phyloP scores from a whole-genome alignment of 2,329 filamentous ascomycete species.

The Apiospora koreana region DNA sequence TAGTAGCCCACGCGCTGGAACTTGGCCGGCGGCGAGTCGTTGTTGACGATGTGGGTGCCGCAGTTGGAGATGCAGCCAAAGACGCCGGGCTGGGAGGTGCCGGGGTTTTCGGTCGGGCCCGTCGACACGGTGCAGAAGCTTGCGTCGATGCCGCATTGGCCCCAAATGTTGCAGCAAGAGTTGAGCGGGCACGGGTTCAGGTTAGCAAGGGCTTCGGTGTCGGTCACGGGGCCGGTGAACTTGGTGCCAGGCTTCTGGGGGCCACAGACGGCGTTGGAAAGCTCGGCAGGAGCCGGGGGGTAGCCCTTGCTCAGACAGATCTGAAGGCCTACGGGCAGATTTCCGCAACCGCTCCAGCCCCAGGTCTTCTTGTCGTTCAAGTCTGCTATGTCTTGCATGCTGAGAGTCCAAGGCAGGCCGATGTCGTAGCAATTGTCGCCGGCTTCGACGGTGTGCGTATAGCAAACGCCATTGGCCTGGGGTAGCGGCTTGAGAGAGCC shows the following conservation, averaged over 20 bases:
- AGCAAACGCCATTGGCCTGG: constrained; percentile 22
- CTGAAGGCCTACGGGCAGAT: constrained; percentile 28
- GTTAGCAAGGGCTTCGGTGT: constrained; percentile 33
- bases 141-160: constrained; percentile 24
- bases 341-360: constrained; percentile 41
- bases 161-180: constrained; percentile 40
- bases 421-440: background rate
- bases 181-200: constrained; percentile 50
- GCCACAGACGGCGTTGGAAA: constrained; percentile 44
- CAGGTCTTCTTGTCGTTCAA: constrained; percentile 14
- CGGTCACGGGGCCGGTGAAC: constrained; percentile 23
- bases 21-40: constrained; percentile 8
- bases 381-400: background rate
- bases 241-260: constrained; percentile 43
- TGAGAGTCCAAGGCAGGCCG: background rate
- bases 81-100: constrained; percentile 30
- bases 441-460: constrained; percentile 15
- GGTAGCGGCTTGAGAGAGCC: constrained; percentile 18
- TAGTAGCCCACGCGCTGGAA: constrained; percentile 27
- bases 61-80: constrained; percentile 27
- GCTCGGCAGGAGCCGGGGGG: constrained; percentile 41
- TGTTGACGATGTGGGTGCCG: constrained; percentile 19
- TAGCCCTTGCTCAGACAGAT: constrained; percentile 43
- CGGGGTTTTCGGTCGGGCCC: constrained; percentile 19
- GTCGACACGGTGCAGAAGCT: background rate